phyloP scores from a whole-genome alignment of 805 yeast species.

The Teunomyces gatunensis region DNA sequence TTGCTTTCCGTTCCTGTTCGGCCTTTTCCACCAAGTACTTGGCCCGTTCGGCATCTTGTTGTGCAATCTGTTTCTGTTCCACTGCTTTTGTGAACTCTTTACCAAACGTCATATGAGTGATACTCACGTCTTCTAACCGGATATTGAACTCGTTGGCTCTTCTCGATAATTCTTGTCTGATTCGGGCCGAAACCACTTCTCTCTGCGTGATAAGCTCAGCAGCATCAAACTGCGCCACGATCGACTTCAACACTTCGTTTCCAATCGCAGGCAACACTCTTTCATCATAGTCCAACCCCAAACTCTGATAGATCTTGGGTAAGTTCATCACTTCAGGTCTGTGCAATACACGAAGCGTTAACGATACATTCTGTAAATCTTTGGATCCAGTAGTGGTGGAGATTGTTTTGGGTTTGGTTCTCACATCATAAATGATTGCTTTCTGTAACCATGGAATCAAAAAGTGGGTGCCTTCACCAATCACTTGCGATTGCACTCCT shows the following conservation, averaged over 20 bases:
- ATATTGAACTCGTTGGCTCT: conserved; percentile 90
- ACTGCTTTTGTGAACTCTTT: conserved; percentile 96
- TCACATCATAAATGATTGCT: conserved; percentile 85
- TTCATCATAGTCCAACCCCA: conserved; percentile 94
- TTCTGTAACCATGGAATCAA: conserved; percentile 93
- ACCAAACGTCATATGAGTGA: conserved; percentile 97
- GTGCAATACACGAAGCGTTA: conserved; percentile 89
- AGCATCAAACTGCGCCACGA: conserved; percentile 93
- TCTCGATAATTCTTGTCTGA: conserved; percentile 77
- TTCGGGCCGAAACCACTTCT: conserved; percentile 87
- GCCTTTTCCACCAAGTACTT: conserved; percentile 86
- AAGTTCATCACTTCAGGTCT: conserved; percentile 84
- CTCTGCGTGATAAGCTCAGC: conserved; percentile 97
- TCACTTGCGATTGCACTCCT: conserved; percentile 85
- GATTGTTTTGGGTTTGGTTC: conserved; percentile 93
- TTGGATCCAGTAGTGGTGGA: conserved; percentile 95
- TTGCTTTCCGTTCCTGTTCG: conserved; percentile 94
- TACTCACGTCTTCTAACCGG: conserved; percentile 92
- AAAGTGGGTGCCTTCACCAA: conserved; percentile 97
- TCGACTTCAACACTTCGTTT: conserved; percentile 83
- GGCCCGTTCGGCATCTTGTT: conserved; percentile 98
- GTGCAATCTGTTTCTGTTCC: conserved; percentile 98
- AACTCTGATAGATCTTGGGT: conserved; percentile 84
- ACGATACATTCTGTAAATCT: conserved; percentile 92
- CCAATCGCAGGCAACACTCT: conserved; percentile 91